These are phyloP conservation scores for Sugiyamaella sp. DNA, from an alignment of 1,139 yeast species.

Conservation along the genomic window DNA sequence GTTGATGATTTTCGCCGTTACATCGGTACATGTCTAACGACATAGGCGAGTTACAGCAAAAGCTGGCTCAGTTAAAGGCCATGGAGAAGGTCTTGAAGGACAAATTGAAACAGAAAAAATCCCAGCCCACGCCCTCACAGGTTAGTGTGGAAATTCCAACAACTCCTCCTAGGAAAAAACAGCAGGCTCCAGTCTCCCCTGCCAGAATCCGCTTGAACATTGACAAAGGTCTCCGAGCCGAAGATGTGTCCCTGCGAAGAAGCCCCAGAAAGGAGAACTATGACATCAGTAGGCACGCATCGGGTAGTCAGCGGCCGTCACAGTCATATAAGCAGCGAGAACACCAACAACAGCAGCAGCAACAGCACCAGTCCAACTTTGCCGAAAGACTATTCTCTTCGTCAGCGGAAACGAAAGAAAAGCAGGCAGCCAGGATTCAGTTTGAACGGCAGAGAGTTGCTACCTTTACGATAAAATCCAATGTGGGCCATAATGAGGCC, in stretches of 20 bases:
- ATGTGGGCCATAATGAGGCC: slow-evolving; percentile 5
- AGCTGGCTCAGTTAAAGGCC: slow-evolving; percentile 19
- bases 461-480: slow-evolving; percentile 6
- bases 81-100: slow-evolving; percentile 14
- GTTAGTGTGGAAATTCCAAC: slow-evolving; percentile 8
- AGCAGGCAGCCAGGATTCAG: slow-evolving; percentile 2
- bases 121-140: background rate
- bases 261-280: slow-evolving; percentile 8
- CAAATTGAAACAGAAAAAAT: slow-evolving; percentile 1
- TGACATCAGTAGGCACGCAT: background rate
- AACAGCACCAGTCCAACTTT: background rate
- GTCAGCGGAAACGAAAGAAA: slow-evolving; percentile 7
- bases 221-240: slow-evolving; percentile 27
- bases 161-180: slow-evolving; percentile 16
- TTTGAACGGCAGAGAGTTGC: slow-evolving; percentile 4
- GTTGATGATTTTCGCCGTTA: background rate
- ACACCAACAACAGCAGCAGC: background rate
- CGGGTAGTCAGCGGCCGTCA: background rate
- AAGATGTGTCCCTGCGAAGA: slow-evolving; percentile 25
- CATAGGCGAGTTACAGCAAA: slow-evolving; percentile 9
- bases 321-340: too few relatives aligned
- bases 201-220: slow-evolving; percentile 22
- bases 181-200: slow-evolving; percentile 12
- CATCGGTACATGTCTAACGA: slow-evolving; percentile 2
- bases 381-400: slow-evolving; percentile 9